Evolutionary conservation across 2,329 filamentous ascomycete species (phyloP), one percentile per base, ranked within the genome.

Genomic region (Aureobasidium sp.): DNA sequence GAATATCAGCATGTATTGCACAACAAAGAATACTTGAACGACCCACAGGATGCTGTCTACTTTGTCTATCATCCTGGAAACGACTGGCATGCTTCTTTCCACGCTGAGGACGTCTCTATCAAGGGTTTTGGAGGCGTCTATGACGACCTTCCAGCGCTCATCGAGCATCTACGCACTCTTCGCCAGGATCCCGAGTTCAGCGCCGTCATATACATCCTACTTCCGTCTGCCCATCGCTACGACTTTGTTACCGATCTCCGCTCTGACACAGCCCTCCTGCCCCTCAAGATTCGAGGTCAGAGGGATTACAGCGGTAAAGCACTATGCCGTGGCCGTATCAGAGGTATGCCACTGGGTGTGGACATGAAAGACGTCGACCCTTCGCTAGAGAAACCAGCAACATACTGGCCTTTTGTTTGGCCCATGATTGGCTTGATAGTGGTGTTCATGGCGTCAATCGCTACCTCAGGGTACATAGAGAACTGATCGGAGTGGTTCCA

Each of bases 51-150:
- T 55, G 35, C 51, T 23, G 38, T 55, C 25, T 55, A 55, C 38
- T 55, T 43, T 43, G 51, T 55, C 25, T 55, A 55, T n/a, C 51
- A 55, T 33, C 51, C 51, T 33, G 51, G 51, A 21, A 55, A 55
- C 19, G 51, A 55, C 33, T 55, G 51, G 51, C 51, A 55, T 31
- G 51, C 51, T 7, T 55, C 51, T 2, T 55, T 55, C 19, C 51
- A 42, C 13, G n/a, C 38, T n/a, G 27, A 55, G 29, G 27, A 55
- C 11, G n/a, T 55, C 3, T 31, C 25, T 11, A 10, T 33, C 25
- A 43, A 43, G 33, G 51, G 38, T 8, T 33, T 55, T 11, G 51
- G 27, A 4, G 51, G 51, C 4, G 37, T 55, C 17, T 55, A 55
- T 31, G 51, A 55, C 21, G 38, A 55, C 11, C 38, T 55, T 17